A percentile compares a stretch with the other conserved stretches of the same genome.
Conservation (phyloP, 345 rosid species). For the Brassica juncea region DNA sequence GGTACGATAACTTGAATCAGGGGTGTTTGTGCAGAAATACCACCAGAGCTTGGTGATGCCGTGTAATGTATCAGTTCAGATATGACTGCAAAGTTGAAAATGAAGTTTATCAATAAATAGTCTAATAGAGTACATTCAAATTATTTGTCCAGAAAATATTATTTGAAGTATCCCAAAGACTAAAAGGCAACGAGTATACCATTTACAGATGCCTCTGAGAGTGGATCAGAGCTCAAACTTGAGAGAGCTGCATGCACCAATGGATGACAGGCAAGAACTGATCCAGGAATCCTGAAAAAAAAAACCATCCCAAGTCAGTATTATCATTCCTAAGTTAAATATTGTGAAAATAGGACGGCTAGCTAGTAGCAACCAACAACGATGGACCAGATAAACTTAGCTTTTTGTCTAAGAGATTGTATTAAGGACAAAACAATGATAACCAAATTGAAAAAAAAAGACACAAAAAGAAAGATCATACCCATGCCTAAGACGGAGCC, state of each 20-base stretch:
- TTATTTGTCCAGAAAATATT: background rate
- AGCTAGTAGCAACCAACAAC: slow-evolving; percentile 18
- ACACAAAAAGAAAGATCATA: slow-evolving; percentile 41
- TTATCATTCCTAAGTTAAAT: slow-evolving; percentile 15
- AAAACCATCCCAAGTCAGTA: slow-evolving; percentile 3
- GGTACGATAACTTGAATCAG: slow-evolving; percentile 94
- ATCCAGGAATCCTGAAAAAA: slow-evolving; percentile 83
- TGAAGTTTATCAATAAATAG: slow-evolving; percentile 1
- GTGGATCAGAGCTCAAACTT: slow-evolving; percentile 78
- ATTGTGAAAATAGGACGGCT: background rate
- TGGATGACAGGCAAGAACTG: slow-evolving; percentile 84
- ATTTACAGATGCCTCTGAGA: slow-evolving; percentile 97
- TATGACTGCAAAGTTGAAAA: slow-evolving; percentile 60
- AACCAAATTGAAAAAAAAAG: slow-evolving; percentile 4
- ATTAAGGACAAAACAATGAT: slow-evolving; percentile 9
- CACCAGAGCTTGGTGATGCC: slow-evolving; percentile 77
- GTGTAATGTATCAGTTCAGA: slow-evolving; percentile 94
- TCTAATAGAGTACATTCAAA: background rate
- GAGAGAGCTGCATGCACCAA: slow-evolving; percentile 88
- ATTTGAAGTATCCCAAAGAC: background rate
- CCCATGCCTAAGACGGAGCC: slow-evolving; percentile 95
- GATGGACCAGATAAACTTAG: slow-evolving; percentile 1
- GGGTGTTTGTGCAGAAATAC: slow-evolving; percentile 74
- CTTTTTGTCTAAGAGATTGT: slow-evolving; percentile 1
- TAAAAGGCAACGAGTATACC: slow-evolving; percentile 51